Evolutionary conservation across 108 stramenopile genomes (phyloP).

Genomic region (Discostella stelligeroides): DNA sequence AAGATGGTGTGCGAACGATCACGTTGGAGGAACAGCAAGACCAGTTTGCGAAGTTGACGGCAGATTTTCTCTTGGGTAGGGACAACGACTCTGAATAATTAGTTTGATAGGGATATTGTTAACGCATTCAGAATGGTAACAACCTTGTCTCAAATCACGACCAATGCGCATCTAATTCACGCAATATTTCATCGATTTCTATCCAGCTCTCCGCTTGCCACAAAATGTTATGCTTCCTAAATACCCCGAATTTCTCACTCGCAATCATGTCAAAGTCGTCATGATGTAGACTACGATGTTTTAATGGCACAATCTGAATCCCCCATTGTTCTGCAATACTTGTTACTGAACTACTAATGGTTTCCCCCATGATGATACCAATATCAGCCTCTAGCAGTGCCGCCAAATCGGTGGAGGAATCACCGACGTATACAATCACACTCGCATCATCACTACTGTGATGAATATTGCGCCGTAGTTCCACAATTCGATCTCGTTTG

Average conservation of each 20-base stretch:
- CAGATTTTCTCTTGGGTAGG: conserved; percentile 39
- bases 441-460: conserved; percentile 1
- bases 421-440: conserved; percentile 58
- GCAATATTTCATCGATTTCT: conserved; percentile 40
- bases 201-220: conserved; percentile 40
- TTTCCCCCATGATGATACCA: conserved; percentile 55
- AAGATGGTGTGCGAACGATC: conserved; percentile 47
- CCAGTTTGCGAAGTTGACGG: conserved; percentile 32
- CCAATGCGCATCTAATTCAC: conserved; percentile 37
- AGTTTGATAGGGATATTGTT: background rate
- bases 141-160: background rate
- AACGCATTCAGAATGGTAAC: too few species aligned
- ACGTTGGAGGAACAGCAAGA: conserved; percentile 51
- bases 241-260: background rate
- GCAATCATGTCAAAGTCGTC: conserved; percentile 18
- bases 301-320: conserved; percentile 36
- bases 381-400: conserved; percentile 60
- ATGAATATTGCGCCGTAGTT: conserved; percentile 33
- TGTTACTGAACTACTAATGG: conserved; percentile 29
- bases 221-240: conserved; percentile 9
- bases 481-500: conserved; percentile 46
- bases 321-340: conserved; percentile 44
- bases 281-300: conserved; percentile 24
- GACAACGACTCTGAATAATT: background rate
- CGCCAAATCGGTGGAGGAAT: conserved; percentile 58